Evolutionary conservation across 2,329 filamentous ascomycete genomes (phyloP), one percentile per base, ranked within the genome.

Genomic region (Diaporthe sp.): DNA sequence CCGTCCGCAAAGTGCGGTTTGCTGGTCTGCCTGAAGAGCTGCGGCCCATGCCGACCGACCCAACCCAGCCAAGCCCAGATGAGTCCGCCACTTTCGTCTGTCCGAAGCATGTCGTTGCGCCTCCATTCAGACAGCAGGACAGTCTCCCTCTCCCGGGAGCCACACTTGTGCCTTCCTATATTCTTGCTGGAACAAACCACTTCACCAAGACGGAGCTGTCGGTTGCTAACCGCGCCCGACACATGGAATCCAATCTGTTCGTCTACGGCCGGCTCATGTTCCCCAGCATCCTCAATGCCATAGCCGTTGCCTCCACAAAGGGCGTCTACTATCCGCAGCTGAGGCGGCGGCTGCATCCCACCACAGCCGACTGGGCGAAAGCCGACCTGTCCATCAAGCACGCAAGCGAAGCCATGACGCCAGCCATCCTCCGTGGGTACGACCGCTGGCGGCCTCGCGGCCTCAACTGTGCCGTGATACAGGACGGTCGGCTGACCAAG

Each of bases 211-310:
- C 13, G 25, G 60, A 62, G 25, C 39, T 62, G 15, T 44, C 39
- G 15, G 19, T 15, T 5, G 39, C 60, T 15, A 62, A 46, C 22
- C n/a, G 12, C 0, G 12, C 25, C 7, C 39, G 37, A 25, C n/a
- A 31, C 4, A 25, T 62, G 17, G 60, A 62, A 0, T 19, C 39
- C 0, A 65, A 65, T 31, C 3, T 65, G 15, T 65, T 46, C 12
- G 60, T 65, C 2, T 65, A 65, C 2, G 39, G 60, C 8, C 60
- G 60, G 60, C 60, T 65, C 7, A 65, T 65, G 60, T 65, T 65
- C 25, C 60, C 60, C 0, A 65, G 60, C n/a, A 46, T 65, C n/a
- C 60, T 65, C 7, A 65, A 65, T 3, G 60, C 60, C 4, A 13
- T 65, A 31, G 60, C 60, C 4, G 25, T 46, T 2, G 60, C 60